Percentiles rank a stretch among this genome's conserved stretches.
These are phyloP conservation scores for Paracamarosporium sp. DNA, from an alignment of 2,329 filamentous ascomycete genomes.

Conservation along the genomic window DNA sequence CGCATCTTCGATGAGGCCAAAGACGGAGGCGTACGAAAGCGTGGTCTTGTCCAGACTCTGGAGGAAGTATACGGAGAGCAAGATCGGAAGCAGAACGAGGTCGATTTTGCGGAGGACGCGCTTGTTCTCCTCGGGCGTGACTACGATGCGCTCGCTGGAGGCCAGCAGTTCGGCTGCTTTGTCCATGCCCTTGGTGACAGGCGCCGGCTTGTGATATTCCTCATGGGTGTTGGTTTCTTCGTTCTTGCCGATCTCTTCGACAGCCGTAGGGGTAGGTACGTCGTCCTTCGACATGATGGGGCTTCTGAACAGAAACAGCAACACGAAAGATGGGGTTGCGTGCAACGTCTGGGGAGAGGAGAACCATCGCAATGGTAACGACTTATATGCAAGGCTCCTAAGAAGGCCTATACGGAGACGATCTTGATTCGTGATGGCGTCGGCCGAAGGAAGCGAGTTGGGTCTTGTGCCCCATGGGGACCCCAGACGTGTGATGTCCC, in stretches of 20 bases:
- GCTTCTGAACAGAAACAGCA: background rate
- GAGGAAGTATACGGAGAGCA: conserved; percentile 68
- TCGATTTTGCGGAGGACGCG: conserved; percentile 61
- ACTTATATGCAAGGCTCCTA: conserved; percentile 6
- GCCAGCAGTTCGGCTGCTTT: conserved; percentile 59
- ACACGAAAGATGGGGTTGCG: conserved; percentile 5
- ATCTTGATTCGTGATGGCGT: conserved; percentile 1
- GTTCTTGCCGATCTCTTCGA: conserved; percentile 27
- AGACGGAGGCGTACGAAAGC: conserved; percentile 67
- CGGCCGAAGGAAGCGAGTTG: conserved; percentile 6
- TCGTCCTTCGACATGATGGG: conserved; percentile 26
- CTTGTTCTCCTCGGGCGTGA: conserved; percentile 61
- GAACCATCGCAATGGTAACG: conserved; percentile 1
- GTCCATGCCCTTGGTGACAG: conserved; percentile 41
- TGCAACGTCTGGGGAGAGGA: background rate
- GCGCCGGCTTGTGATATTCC: conserved; percentile 32
- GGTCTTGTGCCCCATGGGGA: conserved; percentile 31
- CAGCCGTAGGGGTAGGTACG: background rate
- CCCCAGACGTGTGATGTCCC: conserved; percentile 15
- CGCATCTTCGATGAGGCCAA: conserved; percentile 67
- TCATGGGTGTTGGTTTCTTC: conserved; percentile 33
- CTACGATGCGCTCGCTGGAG: conserved; percentile 53
- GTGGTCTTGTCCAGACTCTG: conserved; percentile 70
- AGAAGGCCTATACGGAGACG: background rate
- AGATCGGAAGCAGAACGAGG: conserved; percentile 58